Conservation (phyloP, 306 rosid genomes). For the Ochetophila trinervis region DNA sequence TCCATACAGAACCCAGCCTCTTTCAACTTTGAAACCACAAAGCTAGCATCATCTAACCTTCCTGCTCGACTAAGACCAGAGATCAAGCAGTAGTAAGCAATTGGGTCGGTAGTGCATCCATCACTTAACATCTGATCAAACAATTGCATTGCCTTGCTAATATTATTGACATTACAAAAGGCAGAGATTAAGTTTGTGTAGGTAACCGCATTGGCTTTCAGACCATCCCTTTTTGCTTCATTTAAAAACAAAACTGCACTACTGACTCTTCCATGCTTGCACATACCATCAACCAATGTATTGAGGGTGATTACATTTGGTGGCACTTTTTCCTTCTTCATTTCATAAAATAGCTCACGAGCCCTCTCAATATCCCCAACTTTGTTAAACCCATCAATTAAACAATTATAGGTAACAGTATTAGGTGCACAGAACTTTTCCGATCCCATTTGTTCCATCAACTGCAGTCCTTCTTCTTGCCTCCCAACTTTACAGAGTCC, state of each 20-base stretch:
- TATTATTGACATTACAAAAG: constrained; percentile 66
- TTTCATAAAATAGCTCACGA: constrained; percentile 43
- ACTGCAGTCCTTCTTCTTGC: constrained; percentile 62
- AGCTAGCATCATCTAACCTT: constrained; percentile 71
- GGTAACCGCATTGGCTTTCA: constrained; percentile 53
- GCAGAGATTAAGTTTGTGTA: constrained; percentile 58
- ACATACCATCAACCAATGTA: constrained; percentile 65
- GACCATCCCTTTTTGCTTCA: constrained; percentile 52
- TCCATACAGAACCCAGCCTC: constrained; percentile 65
- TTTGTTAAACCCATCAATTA: constrained; percentile 73
- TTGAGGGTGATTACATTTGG: constrained; percentile 67
- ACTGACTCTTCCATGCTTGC: constrained; percentile 53
- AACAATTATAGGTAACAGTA: constrained; percentile 60
- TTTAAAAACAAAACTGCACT: constrained; percentile 60
- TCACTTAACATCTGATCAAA: constrained; percentile 53
- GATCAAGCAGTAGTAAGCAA: constrained; percentile 59
- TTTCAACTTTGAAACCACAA: constrained; percentile 59
- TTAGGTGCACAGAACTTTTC: constrained; percentile 38
- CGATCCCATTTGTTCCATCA: constrained; percentile 66
- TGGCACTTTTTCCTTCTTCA: constrained; percentile 50
- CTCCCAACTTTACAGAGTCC: constrained; percentile 86
- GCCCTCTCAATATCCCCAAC: constrained; percentile 60
- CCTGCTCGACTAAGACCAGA: constrained; percentile 72
- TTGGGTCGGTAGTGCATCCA: constrained; percentile 61
- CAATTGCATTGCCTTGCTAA: constrained; percentile 58